Evolutionary conservation across 2,329 filamentous ascomycete genomes (phyloP).

Genomic region (Paracoccidioides brasiliensis): DNA sequence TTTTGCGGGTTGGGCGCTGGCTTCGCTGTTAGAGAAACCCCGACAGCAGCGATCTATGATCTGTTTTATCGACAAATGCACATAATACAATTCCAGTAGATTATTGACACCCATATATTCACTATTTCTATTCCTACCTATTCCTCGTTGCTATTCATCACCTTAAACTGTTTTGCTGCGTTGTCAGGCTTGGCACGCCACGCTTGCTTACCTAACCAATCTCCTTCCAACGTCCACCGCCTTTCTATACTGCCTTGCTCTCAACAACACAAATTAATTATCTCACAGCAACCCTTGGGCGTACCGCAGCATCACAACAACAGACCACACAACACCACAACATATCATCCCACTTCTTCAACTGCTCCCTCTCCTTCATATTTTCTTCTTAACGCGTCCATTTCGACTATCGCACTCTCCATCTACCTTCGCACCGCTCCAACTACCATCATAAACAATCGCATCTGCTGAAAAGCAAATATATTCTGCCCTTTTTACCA

Average conservation of each 20-base stretch:
- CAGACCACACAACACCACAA: not conserved
- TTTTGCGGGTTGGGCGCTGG: too few relatives aligned
- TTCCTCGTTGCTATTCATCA: too few relatives aligned
- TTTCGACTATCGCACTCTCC: not conserved
- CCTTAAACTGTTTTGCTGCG: too few relatives aligned
- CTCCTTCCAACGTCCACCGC: not conserved
- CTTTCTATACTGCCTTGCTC: not conserved
- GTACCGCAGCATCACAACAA: not conserved
- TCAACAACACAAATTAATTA: not conserved
- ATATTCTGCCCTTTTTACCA: not conserved
- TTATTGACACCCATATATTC: too few relatives aligned
- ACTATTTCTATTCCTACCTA: too few relatives aligned
- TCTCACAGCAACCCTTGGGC: not conserved
- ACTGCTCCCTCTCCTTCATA: not conserved
- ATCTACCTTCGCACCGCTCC: not conserved
- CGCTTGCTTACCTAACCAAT: not conserved
- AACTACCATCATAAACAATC: not conserved
- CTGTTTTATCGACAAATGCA: too few relatives aligned
- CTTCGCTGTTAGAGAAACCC: not conserved
- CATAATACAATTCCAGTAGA: too few relatives aligned
- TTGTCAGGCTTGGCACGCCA: too few relatives aligned
- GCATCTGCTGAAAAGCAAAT: not conserved
- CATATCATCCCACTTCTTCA: not conserved
- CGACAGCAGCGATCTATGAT: not conserved
- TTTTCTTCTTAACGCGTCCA: not conserved